phyloP scores from a whole-genome alignment of 805 yeast species.

The Saccharomycopsis sp. region DNA sequence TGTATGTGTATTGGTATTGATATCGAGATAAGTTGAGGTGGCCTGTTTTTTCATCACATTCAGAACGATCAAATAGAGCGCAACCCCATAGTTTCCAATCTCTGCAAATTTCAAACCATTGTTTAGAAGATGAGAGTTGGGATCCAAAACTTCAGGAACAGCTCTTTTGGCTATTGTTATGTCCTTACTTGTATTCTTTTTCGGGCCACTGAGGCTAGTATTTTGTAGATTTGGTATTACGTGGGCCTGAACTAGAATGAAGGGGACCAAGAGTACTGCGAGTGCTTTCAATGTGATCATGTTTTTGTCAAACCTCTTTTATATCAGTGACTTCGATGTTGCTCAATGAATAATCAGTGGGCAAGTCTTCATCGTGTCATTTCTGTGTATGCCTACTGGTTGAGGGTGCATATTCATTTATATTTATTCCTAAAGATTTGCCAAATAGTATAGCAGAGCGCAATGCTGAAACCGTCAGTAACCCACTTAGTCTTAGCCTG shows the following conservation, averaged over 20 bases:
- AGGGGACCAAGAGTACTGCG: background rate
- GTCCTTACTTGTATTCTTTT: background rate
- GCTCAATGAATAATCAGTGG: too few species aligned
- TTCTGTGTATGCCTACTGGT: too few species aligned
- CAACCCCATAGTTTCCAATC: slow-evolving; percentile 18
- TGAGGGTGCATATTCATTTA: too few species aligned
- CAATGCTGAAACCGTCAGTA: background rate
- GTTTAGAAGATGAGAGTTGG: slow-evolving; percentile 6
- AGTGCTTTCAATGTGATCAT: background rate
- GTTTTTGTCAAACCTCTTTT: too few species aligned
- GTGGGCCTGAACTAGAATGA: background rate
- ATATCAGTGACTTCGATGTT: too few species aligned
- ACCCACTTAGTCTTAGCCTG: background rate
- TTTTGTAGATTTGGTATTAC: background rate
- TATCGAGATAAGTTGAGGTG: slow-evolving; percentile 11
- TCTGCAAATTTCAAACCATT: slow-evolving; percentile 13
- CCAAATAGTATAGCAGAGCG: background rate
- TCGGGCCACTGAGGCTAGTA: background rate
- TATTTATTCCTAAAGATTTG: too few species aligned
- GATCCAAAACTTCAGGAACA: slow-evolving; percentile 5
- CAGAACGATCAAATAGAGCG: slow-evolving; percentile 6
- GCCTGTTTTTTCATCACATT: slow-evolving; percentile 8
- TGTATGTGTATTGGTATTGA: slow-evolving; percentile 4
- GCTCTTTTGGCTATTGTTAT: slow-evolving; percentile 1
- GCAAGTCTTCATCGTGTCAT: too few species aligned